Percentiles rank a stretch among this genome's conserved stretches.
These are phyloP conservation scores for Arabis alpina DNA, from an alignment of 345 rosid species.

Conservation along the genomic window DNA sequence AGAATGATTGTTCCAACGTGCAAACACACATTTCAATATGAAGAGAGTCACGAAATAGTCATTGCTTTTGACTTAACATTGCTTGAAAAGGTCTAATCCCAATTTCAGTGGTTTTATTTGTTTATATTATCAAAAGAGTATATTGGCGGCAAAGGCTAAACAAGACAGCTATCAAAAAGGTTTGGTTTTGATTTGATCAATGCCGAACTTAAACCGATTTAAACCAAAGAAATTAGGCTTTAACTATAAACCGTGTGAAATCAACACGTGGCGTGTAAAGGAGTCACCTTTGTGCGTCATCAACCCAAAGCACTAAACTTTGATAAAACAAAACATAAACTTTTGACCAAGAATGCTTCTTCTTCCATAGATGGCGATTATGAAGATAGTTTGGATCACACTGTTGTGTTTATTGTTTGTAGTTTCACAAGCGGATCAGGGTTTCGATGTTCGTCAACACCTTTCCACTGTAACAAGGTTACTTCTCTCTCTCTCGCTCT, in stretches of 20 bases:
- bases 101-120: neutral
- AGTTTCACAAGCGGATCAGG: slow-evolving; percentile 50
- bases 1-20: slow-evolving; percentile 36
- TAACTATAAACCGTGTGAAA: neutral
- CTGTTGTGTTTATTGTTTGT: slow-evolving; percentile 26
- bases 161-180: neutral
- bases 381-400: slow-evolving; percentile 32
- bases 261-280: slow-evolving; percentile 26
- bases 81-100: slow-evolving; percentile 20
- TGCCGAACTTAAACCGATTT: slow-evolving; percentile 10
- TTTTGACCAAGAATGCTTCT: neutral
- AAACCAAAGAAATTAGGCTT: slow-evolving; percentile 20
- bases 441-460: slow-evolving; percentile 71
- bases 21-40: slow-evolving; percentile 34
- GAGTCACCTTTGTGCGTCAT: slow-evolving; percentile 9
- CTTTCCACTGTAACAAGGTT: slow-evolving; percentile 76
- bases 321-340: neutral
- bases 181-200: too few species aligned
- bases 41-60: slow-evolving; percentile 32
- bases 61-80: slow-evolving; percentile 35
- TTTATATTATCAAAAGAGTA: slow-evolving; percentile 29
- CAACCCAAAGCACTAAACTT: slow-evolving; percentile 13
- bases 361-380: slow-evolving; percentile 30
- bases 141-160: slow-evolving; percentile 27
- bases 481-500: slow-evolving; percentile 4